Percentiles rank a stretch among this genome's conserved stretches.
phyloP scores from a whole-genome alignment of 352 stramenopile species.

The Phytopythium ostracodes region DNA sequence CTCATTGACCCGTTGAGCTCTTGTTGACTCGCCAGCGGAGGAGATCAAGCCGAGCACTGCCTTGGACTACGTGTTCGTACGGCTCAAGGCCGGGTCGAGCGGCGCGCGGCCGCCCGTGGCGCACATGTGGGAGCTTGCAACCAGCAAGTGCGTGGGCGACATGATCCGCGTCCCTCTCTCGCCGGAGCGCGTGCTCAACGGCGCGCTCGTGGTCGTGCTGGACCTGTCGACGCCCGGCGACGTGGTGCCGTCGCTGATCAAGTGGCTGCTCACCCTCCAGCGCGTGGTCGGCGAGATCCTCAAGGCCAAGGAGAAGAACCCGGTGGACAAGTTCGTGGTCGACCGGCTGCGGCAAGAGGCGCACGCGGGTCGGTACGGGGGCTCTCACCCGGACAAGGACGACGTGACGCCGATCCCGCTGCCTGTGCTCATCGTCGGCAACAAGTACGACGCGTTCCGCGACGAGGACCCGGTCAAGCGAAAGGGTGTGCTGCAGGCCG shows the following conservation, averaged over 20 bases:
- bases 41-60: conserved; percentile 90
- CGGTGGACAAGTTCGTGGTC: conserved; percentile 52
- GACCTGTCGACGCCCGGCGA: conserved; percentile 82
- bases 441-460: conserved; percentile 89
- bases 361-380: conserved; percentile 41
- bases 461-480: conserved; percentile 84
- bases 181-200: conserved; percentile 68
- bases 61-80: conserved; percentile 89
- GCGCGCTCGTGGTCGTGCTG: conserved; percentile 74
- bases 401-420: conserved; percentile 70
- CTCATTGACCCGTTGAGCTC: neutral
- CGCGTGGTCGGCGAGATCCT: conserved; percentile 49
- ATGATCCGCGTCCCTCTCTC: conserved; percentile 85
- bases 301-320: conserved; percentile 63
- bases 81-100: conserved; percentile 50
- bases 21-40: conserved; percentile 25
- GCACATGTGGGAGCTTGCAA: conserved; percentile 92
- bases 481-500: conserved; percentile 77
- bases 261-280: conserved; percentile 71
- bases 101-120: conserved; percentile 43
- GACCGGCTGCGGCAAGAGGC: conserved; percentile 49
- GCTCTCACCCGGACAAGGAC: conserved; percentile 63
- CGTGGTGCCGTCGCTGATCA: conserved; percentile 68
- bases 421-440: conserved; percentile 80
- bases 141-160: conserved; percentile 68